phyloP scores from a whole-genome alignment of 495 filamentous ascomycete genomes.

The Glonium stellatum region DNA sequence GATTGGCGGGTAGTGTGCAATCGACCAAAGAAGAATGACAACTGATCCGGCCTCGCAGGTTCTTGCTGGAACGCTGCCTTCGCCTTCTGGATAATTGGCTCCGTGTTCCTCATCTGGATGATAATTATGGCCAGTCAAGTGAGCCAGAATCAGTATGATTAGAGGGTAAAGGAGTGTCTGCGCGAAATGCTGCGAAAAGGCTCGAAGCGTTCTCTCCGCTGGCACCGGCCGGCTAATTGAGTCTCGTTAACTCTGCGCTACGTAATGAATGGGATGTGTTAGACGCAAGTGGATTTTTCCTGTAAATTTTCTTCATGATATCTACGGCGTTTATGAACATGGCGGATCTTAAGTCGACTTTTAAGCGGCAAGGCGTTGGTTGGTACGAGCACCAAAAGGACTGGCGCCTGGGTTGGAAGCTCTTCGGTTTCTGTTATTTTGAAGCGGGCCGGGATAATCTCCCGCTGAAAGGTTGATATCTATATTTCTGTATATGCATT shows the following conservation, averaged over 20 bases:
- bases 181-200: no score
- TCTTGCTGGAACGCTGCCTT: slow-evolving; percentile 57
- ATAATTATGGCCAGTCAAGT: slow-evolving; percentile 90
- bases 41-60: slow-evolving; percentile 22
- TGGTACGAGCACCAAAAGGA: neutral
- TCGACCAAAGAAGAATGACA: neutral
- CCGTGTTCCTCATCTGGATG: slow-evolving; percentile 87
- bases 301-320: neutral
- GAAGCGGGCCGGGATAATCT: no score
- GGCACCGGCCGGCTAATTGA: no score
- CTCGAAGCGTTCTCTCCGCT: no score
- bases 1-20: neutral
- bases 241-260: neutral
- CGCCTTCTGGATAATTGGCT: slow-evolving; percentile 68
- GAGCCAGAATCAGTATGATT: slow-evolving; percentile 54
- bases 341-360: neutral
- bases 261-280: neutral
- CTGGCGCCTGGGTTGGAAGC: no score
- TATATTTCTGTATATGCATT: no score
- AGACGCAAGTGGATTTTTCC: neutral
- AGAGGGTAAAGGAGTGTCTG: neutral
- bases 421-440: no score
- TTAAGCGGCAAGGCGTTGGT: neutral
- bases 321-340: neutral
- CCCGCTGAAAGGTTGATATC: no score